Conservation (phyloP, 495 filamentous ascomycete genomes). For the Penicillium fimorum region DNA sequence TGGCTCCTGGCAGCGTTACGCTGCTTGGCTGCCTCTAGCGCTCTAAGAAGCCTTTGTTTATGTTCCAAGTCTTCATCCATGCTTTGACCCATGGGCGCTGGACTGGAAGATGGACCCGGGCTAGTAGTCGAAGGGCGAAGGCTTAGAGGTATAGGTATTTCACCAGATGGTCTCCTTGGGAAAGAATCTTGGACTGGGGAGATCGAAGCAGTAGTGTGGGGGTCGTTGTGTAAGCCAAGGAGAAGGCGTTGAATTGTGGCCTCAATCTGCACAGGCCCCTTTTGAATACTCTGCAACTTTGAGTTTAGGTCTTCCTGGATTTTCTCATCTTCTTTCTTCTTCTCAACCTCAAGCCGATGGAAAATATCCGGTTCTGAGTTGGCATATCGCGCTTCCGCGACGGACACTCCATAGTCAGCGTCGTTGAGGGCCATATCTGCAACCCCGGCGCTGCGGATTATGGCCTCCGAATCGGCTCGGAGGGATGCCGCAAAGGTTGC, state of each 20-base stretch:
- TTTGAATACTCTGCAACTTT: conserved; percentile 49
- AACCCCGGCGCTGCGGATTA: conserved; percentile 47
- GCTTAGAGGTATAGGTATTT: conserved; percentile 19
- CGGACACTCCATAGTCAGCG: conserved; percentile 53
- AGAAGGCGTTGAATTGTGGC: conserved; percentile 34
- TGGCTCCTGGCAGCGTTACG: conserved; percentile 44
- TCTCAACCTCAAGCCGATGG: conserved; percentile 45
- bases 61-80: conserved; percentile 37
- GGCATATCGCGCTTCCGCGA: conserved; percentile 50
- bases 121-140: conserved; percentile 20
- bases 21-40: conserved; percentile 50
- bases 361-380: conserved; percentile 45
- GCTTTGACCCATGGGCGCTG: conserved; percentile 6
- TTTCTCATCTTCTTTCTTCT: conserved; percentile 52
- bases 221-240: conserved; percentile 28
- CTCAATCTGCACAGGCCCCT: conserved; percentile 39
- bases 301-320: conserved; percentile 45
- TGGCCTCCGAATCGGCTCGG: conserved; percentile 47
- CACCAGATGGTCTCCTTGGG: conserved; percentile 17
- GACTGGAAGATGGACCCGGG: conserved; percentile 13
- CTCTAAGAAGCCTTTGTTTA: conserved; percentile 46
- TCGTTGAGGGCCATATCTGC: conserved; percentile 52
- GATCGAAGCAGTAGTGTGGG: conserved; percentile 20
- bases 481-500: conserved; percentile 44
- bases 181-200: conserved; percentile 10